Base-by-base conservation (phyloP, 441 rosid species). In the Biscutella laevigata region DNA sequence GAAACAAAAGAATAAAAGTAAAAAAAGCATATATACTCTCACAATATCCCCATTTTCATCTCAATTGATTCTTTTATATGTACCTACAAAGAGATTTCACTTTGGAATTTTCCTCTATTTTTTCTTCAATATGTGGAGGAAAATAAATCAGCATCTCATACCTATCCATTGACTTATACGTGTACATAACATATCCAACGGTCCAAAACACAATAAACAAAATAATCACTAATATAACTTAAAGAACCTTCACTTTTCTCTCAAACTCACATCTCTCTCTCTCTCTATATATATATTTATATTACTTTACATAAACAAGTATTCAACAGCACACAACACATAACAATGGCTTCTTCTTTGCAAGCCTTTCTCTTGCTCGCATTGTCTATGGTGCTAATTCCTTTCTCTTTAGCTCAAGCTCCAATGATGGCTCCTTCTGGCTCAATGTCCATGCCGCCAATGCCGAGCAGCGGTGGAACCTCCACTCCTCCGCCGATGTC, bases 341-440 rank as follows among this genome's bases (percentile, higher is more conserved):
- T 50, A 61, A 21, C 48, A 42, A 65, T 66, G 70, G 65, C 51
- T 45, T 45, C 17, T 4, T 45, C 24, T 46, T 51, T 55, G 36
- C 56, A 13, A 30, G 50, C 64, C 35, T 28, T 52, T 29, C 47
- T 66, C 15, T 37, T 44, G 49, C 30, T 66, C 54, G 10, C 55
- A 58, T 43, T 66, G 49, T 52, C 64, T 37, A 51, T 66, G 64
- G 48, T 44, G 21, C 43, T 52, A 2, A 0, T 44, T 25, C 55
- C 41, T 19, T 58, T 42, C 22, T 66, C 70, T 29, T 37, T 51
- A 44, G 60, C 70, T 52, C 70, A 66, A 30, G 28, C 65, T 45
- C 70, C 70, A 12, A 66, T 66, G 65, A 66, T 66, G 70, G 50
- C 70, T 59, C 70, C 70, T 50, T 49, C 64, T 16, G 70, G 59